Base-by-base conservation (phyloP, 2,329 filamentous ascomycete genomes). In the Ascochyta rabiei region DNA sequence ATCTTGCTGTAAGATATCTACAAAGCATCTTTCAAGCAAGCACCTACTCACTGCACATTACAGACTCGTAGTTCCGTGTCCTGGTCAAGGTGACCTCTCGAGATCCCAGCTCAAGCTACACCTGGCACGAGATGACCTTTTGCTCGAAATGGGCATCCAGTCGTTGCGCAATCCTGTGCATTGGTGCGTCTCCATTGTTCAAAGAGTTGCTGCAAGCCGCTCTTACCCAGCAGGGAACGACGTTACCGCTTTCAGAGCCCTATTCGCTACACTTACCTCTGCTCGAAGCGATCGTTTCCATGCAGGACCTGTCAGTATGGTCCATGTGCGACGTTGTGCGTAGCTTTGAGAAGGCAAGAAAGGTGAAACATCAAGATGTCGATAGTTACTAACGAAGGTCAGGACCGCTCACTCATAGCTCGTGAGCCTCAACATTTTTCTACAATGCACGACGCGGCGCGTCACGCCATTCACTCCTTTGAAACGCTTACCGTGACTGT, bases 121-220 rank as follows among this genome's bases (percentile, higher is more conserved):
- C 30, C 0, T 65, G 61, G 61, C 49, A 60, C 21, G 59, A 65
- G 46, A 59, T 65, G 59, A 65, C 61, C 12, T 62, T 65, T 28
- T 57, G 44, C 19, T 56, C 45, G 1, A 52, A 44, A 15, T 65
- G 61, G 61, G 30, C 24, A 10, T 9, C 42, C 2, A 10, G 41
- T 2, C 9, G 30, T 21, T 56, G 48, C 19, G 28, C 24, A 1
- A 33, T 62, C 9, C 40, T 63, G 1, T 65, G 62, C 39, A 58
- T 60, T 24, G 61, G 55, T 10, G 49, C 48, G 21, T 10, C 28
- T 34, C 4, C 18, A 2, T 15, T 33, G 15, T 63, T 65, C 21
- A 38, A 41, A 19, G 12, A 3, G 6, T 34, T 50, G n/a, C 48
- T 65, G 3, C 23, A 47, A 15, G 24, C 52, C 7, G 37, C 12